A percentile compares a stretch with the other conserved stretches of the same genome.
Evolutionary conservation across 495 filamentous ascomycete genomes (phyloP).

Genomic region (Hypoxylon subgilvum): DNA sequence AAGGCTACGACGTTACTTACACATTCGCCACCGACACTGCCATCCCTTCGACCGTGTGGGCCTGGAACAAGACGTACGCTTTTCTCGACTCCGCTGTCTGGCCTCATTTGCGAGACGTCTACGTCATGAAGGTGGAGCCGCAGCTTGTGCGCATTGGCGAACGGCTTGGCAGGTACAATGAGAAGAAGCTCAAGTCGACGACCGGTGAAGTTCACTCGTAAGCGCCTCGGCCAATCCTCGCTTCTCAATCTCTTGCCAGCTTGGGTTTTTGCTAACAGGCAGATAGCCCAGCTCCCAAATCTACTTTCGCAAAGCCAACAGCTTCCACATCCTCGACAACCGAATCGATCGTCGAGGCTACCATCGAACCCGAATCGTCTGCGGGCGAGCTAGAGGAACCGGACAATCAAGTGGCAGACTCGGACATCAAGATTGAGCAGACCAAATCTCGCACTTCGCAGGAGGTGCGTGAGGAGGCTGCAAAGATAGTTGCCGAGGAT

Average conservation of each 20-base stretch:
- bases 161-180: constrained; percentile 77
- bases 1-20: constrained; percentile 69
- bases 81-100: constrained; percentile 77
- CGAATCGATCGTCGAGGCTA: constrained; percentile 7
- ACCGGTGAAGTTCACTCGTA: constrained; percentile 33
- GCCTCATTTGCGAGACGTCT: constrained; percentile 79
- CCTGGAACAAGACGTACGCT: constrained; percentile 67
- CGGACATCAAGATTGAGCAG: constrained; percentile 29
- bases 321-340: constrained; percentile 36
- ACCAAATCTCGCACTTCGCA: constrained; percentile 39
- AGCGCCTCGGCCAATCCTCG: background rate
- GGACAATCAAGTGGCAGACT: background rate
- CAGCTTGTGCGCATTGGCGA: constrained; percentile 92
- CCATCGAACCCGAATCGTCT: constrained; percentile 3
- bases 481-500: constrained; percentile 76
- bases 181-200: constrained; percentile 25
- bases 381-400: constrained; percentile 3
- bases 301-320: constrained; percentile 49
- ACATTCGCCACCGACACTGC: constrained; percentile 71
- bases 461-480: constrained; percentile 54
- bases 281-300: constrained; percentile 16
- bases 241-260: constrained; percentile 26
- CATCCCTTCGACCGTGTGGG: constrained; percentile 72
- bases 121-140: constrained; percentile 90
- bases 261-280: constrained; percentile 4